These are phyloP conservation scores for Corchorus olitorius DNA, from an alignment of 345 rosid genomes.

Conservation along the genomic window DNA sequence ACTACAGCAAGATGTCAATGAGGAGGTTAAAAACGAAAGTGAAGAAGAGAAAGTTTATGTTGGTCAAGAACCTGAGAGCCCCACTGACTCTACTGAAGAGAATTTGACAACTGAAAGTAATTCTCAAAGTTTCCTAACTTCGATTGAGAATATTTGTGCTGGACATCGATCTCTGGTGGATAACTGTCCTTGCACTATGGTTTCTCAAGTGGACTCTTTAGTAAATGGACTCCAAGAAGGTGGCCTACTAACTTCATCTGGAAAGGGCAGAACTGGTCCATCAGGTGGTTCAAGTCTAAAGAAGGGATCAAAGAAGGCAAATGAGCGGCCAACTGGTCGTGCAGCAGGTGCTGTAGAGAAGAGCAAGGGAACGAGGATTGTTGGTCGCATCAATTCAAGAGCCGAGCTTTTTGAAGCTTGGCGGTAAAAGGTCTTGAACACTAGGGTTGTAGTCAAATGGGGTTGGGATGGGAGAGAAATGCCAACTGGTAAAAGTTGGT, in stretches of 20 bases:
- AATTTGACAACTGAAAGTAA: conserved; percentile 38
- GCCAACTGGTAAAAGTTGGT: conserved; percentile 40
- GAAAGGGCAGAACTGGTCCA: conserved; percentile 31
- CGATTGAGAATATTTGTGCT: conserved; percentile 48
- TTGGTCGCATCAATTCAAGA: conserved; percentile 59
- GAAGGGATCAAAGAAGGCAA: conserved; percentile 41
- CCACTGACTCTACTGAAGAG: conserved; percentile 34
- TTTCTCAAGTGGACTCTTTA: conserved; percentile 37
- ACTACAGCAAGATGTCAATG: conserved; percentile 37
- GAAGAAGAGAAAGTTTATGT: conserved; percentile 36
- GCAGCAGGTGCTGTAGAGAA: conserved; percentile 35
- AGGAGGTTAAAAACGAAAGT: conserved; percentile 25
- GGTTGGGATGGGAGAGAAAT: conserved; percentile 15
- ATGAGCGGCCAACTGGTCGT: conserved; percentile 32
- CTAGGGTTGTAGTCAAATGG: background rate
- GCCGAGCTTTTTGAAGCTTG: conserved; percentile 77
- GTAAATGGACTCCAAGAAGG: conserved; percentile 30
- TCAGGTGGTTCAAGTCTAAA: conserved; percentile 27
- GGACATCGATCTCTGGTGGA: conserved; percentile 35
- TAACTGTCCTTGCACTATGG: conserved; percentile 41
- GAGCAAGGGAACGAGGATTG: conserved; percentile 44
- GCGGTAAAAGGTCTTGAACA: conserved; percentile 45
- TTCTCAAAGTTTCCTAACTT: conserved; percentile 37
- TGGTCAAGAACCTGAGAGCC: conserved; percentile 46
- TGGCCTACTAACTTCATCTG: conserved; percentile 15